Conservation (phyloP, 768 basidiomycete species). For the Vishniacozyma victoriae region DNA sequence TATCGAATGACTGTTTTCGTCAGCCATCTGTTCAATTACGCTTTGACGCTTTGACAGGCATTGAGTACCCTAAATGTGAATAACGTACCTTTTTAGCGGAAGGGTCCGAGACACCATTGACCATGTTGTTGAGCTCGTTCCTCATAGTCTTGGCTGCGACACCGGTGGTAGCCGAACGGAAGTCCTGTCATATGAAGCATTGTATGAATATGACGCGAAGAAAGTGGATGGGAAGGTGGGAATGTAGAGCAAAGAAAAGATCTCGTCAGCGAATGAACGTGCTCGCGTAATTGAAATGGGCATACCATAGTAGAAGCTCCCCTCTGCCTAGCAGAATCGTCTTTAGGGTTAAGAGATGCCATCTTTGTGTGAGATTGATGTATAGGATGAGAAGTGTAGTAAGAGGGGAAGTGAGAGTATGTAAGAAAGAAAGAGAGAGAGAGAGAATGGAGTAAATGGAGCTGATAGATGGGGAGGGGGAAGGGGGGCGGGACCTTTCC, state of each 20-base stretch:
- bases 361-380: constrained; percentile 10
- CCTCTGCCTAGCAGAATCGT: constrained; percentile 34
- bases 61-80: background rate
- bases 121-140: constrained; percentile 92
- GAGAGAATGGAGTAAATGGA: background rate
- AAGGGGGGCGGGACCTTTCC: too few relatives aligned
- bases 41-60: background rate
- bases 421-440: background rate
- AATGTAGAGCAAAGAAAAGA: background rate
- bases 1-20: constrained; percentile 71
- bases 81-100: constrained; percentile 68
- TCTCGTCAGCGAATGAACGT: background rate
- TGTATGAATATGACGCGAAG: background rate
- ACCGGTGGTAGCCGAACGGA: constrained; percentile 95
- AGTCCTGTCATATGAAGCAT: constrained; percentile 50
- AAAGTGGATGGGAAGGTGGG: background rate
- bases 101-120: constrained; percentile 72
- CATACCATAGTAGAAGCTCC: constrained; percentile 39
- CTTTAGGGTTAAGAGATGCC: constrained; percentile 27
- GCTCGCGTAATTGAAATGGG: background rate
- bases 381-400: background rate
- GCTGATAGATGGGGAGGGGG: background rate
- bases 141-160: constrained; percentile 94
- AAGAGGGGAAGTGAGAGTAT: background rate
- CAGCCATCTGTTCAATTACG: background rate